Evolutionary conservation across 1,284 basidiomycete species (phyloP), one percentile per base, ranked within the genome.

Genomic region (Rhodotorula sp.): DNA sequence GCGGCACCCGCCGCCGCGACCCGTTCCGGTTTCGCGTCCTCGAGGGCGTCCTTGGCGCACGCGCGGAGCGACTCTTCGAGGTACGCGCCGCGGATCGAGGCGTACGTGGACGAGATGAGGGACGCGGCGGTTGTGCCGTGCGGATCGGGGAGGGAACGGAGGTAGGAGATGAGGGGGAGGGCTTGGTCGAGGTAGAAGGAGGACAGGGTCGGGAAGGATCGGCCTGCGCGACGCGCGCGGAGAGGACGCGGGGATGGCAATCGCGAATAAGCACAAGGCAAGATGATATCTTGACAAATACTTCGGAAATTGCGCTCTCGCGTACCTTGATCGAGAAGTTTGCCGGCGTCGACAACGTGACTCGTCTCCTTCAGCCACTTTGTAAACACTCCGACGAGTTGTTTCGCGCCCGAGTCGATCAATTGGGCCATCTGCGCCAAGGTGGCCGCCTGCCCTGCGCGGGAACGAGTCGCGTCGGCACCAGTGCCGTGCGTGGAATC

Each of bases 181-280:
- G 73, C 75, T 63, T 63, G 52, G 10, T 76, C 75, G 58, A 76
- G 57, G 66, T 69, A 76, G 65, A 43, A 55, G 18, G 66, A 31
- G 2, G 75, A 64, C 19, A 76, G 60, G n/a, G 69, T 64, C 12
- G 73, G 73, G 67, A 76, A 75, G 4, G 75, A 64, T 60, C 75
- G 74, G 49, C 68, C 75, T 76, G 34, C 34, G 34, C 34, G 34
- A 34, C n/a, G n/a, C n/a, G 34, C 6, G 34, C 34, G 34, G 34
- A n/a, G n/a, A n/a, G n/a, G n/a, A n/a, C n/a, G n/a, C n/a, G n/a
- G n/a, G n/a, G n/a, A n/a, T n/a, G n/a, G n/a, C n/a, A n/a, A n/a
- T n/a, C n/a, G n/a, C n/a, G n/a, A n/a, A n/a, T n/a, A n/a, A n/a
- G n/a, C n/a, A n/a, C n/a, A n/a, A n/a, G n/a, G n/a, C n/a, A n/a